Conservation (phyloP, 176 grass and related monocot species). For the Poa pratensis region DNA sequence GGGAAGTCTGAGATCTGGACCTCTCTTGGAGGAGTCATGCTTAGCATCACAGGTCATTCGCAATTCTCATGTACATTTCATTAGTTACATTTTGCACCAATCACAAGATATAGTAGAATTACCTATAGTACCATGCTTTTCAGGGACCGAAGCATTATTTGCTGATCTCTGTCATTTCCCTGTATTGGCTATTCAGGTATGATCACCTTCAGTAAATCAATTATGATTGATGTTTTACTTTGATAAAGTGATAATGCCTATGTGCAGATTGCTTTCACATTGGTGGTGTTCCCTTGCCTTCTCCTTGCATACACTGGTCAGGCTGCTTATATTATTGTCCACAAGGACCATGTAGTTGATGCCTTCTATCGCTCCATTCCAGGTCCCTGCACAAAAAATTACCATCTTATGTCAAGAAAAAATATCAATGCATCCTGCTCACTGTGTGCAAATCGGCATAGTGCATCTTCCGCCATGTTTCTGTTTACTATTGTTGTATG, state of each 20-base stretch:
- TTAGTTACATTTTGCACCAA: constrained; percentile 18
- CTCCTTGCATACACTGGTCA: constrained; percentile 88
- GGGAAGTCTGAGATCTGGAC: constrained; percentile 61
- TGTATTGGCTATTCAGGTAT: constrained; percentile 80
- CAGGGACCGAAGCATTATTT: constrained; percentile 93
- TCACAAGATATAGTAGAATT: constrained; percentile 35
- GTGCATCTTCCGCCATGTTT: constrained; percentile 31
- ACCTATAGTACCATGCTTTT: constrained; percentile 39
- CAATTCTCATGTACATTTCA: constrained; percentile 20
- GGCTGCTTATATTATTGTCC: constrained; percentile 70
- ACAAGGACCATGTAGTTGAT: constrained; percentile 66
- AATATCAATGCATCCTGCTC: constrained; percentile 23
- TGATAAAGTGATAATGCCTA: constrained; percentile 32
- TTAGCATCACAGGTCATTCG: constrained; percentile 78
- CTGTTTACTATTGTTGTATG: constrained; percentile 21
- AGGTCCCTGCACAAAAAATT: constrained; percentile 44
- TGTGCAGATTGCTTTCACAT: constrained; percentile 77
- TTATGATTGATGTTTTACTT: constrained; percentile 30
- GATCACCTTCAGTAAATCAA: background rate
- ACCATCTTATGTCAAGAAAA: background rate
- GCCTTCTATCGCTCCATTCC: constrained; percentile 86
- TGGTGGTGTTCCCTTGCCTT: constrained; percentile 86
- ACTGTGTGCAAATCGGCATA: constrained; percentile 22
- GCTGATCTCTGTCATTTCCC: constrained; percentile 94
- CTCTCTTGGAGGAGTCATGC: constrained; percentile 91